Evolutionary conservation across 768 basidiomycete genomes (phyloP).

Genomic region (Xanthoconium purpureum): DNA sequence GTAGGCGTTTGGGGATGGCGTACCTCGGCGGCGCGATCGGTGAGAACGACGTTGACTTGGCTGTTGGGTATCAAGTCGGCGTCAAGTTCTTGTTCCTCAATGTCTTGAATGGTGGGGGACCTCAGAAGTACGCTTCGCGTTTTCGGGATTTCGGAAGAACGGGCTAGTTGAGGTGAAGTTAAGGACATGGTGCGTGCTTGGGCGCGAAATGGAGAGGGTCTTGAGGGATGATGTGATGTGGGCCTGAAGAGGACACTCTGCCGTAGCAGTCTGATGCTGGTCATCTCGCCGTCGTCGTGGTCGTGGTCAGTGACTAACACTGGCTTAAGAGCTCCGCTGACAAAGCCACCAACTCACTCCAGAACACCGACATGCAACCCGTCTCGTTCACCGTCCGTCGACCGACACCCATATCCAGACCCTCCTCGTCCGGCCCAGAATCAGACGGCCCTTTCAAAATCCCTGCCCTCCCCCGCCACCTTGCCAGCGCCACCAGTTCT

Average conservation of each 20-base stretch:
- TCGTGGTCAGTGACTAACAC: too few relatives aligned
- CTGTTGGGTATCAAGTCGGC: slow-evolving; percentile 54
- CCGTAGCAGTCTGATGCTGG: neutral
- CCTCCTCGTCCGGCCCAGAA: slow-evolving; percentile 62
- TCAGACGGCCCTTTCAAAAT: slow-evolving; percentile 58
- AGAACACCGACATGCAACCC: slow-evolving; percentile 18
- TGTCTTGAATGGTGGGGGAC: slow-evolving; percentile 49
- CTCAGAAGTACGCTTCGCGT: slow-evolving; percentile 48
- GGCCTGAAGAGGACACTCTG: neutral
- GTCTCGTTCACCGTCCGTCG: slow-evolving; percentile 85
- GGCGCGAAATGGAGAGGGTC: neutral
- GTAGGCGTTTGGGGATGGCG: too few relatives aligned
- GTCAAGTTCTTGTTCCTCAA: slow-evolving; percentile 62
- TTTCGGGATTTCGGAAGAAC: slow-evolving; percentile 40
- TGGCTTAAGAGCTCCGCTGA: neutral
- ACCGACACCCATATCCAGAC: slow-evolving; percentile 67
- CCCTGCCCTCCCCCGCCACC: slow-evolving; percentile 57
- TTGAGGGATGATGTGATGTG: neutral
- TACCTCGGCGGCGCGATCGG: slow-evolving; percentile 19
- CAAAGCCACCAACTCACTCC: neutral
- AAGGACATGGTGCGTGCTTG: neutral
- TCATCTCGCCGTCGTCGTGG: neutral
- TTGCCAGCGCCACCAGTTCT: slow-evolving; percentile 39
- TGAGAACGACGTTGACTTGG: slow-evolving; percentile 55
- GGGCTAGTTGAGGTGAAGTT: slow-evolving; percentile 24